Conservation (phyloP, 306 rosid genomes). For the Purshia tridentata region DNA sequence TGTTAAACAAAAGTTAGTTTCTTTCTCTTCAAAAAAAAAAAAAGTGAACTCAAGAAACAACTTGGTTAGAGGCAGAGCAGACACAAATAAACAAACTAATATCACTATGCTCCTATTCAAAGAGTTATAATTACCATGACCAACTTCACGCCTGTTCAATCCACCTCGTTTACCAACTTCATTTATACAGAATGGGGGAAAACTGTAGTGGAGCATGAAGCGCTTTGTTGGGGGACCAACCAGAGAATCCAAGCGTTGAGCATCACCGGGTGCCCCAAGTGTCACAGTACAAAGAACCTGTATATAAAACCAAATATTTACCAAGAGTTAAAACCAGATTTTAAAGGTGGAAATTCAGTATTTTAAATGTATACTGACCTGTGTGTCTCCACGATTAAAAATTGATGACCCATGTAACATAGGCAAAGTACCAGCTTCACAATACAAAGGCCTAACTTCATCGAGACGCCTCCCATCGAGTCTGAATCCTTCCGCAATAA, state of each 20-base stretch:
- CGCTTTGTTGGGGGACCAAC: conserved; percentile 89
- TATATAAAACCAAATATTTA: conserved; percentile 25
- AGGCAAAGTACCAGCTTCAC: conserved; percentile 74
- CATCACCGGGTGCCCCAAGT: conserved; percentile 92
- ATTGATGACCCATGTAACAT: conserved; percentile 82
- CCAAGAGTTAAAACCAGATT: conserved; percentile 18
- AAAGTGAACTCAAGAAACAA: neutral
- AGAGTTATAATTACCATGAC: conserved; percentile 71
- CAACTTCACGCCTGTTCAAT: conserved; percentile 96
- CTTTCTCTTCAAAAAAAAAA: too few relatives aligned
- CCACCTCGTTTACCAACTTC: conserved; percentile 93
- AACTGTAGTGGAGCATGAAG: conserved; percentile 97
- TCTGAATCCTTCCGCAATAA: conserved; percentile 75
- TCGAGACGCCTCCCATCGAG: conserved; percentile 87
- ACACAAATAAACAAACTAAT: neutral
- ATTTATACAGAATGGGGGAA: conserved; percentile 90
- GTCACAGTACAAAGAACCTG: conserved; percentile 97
- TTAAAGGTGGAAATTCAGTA: conserved; percentile 11
- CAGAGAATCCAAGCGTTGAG: conserved; percentile 82
- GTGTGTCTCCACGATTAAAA: conserved; percentile 92
- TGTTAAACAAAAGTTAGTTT: neutral
- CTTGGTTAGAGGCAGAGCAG: neutral
- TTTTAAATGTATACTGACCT: conserved; percentile 47
- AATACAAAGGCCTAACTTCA: conserved; percentile 95
- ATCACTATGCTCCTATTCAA: neutral